These are phyloP conservation scores for Aspergillus udagawae DNA, from an alignment of 2,329 filamentous ascomycete species.

Conservation along the genomic window DNA sequence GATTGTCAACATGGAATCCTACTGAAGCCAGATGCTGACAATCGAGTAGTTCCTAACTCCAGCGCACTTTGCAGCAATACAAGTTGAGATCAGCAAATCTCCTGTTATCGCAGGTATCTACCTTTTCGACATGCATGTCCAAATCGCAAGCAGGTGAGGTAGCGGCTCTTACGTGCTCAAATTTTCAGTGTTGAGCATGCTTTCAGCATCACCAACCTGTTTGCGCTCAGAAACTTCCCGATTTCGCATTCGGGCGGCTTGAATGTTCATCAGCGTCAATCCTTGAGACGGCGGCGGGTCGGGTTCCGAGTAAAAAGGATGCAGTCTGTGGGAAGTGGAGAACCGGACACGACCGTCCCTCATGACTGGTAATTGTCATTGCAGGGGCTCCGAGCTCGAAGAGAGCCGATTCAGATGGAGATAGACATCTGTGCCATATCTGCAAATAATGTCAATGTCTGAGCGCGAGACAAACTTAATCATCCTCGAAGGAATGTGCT, in stretches of 20 bases:
- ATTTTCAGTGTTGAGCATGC: constrained; percentile 60
- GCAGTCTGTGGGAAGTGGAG: constrained; percentile 38
- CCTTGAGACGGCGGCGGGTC: constrained; percentile 42
- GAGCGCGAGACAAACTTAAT: background rate
- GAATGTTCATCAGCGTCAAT: constrained; percentile 50
- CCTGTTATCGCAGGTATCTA: background rate
- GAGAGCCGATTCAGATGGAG: constrained; percentile 94
- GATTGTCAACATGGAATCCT: background rate
- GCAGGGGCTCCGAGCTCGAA: constrained; percentile 90
- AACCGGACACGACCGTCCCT: constrained; percentile 60
- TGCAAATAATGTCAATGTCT: constrained; percentile 36
- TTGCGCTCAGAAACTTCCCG: constrained; percentile 79
- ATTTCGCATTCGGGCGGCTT: constrained; percentile 63
- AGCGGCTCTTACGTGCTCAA: constrained; percentile 15
- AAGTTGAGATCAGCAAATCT: background rate
- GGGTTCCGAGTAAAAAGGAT: constrained; percentile 35
- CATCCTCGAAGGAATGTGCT: constrained; percentile 32
- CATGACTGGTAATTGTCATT: constrained; percentile 89
- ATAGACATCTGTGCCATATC: constrained; percentile 97
- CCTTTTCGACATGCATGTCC: background rate
- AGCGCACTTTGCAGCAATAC: background rate
- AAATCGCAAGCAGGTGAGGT: background rate
- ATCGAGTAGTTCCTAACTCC: background rate
- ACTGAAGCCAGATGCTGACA: background rate
- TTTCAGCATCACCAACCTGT: constrained; percentile 85